phyloP scores from a whole-genome alignment of 768 basidiomycete species.

The Lactarius indigo region DNA sequence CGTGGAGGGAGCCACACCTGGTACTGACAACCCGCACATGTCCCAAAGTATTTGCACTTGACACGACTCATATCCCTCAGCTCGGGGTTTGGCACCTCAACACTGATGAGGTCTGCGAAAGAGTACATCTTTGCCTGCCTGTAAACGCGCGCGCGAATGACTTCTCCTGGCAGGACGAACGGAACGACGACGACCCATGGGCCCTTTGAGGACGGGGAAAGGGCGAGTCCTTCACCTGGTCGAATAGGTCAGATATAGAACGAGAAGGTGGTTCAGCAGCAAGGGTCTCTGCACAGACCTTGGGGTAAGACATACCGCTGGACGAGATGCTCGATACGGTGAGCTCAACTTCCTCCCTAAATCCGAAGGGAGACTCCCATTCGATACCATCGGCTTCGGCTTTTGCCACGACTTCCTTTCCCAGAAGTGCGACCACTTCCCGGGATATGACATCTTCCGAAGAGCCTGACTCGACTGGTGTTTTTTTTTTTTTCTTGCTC shows the following conservation, averaged over 20 bases:
- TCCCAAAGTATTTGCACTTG: constrained; percentile 83
- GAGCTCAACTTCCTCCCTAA: constrained; percentile 62
- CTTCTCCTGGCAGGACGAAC: constrained; percentile 81
- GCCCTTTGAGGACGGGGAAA: constrained; percentile 43
- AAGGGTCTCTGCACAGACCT: not conserved
- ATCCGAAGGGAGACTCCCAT: constrained; percentile 56
- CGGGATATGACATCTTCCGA: constrained; percentile 70
- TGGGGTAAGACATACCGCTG: constrained; percentile 42
- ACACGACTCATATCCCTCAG: constrained; percentile 64
- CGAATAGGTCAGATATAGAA: not conserved
- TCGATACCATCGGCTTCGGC: constrained; percentile 48
- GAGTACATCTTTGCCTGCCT: constrained; percentile 69
- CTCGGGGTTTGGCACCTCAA: constrained; percentile 58
- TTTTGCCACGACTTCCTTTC: constrained; percentile 50
- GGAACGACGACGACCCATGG: constrained; percentile 85
- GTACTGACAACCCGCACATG: constrained; percentile 92
- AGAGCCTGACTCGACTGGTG: constrained; percentile 60
- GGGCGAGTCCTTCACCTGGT: constrained; percentile 65
- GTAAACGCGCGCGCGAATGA: constrained; percentile 67
- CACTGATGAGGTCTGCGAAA: constrained; percentile 66
- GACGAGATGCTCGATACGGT: constrained; percentile 59
- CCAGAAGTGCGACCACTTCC: constrained; percentile 68
- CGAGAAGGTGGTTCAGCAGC: not conserved
- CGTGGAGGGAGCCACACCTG: constrained; percentile 51
- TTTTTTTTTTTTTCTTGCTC: constrained; percentile 37